phyloP scores from a whole-genome alignment of 2,329 filamentous ascomycete species.

The Pyricularia sp. region DNA sequence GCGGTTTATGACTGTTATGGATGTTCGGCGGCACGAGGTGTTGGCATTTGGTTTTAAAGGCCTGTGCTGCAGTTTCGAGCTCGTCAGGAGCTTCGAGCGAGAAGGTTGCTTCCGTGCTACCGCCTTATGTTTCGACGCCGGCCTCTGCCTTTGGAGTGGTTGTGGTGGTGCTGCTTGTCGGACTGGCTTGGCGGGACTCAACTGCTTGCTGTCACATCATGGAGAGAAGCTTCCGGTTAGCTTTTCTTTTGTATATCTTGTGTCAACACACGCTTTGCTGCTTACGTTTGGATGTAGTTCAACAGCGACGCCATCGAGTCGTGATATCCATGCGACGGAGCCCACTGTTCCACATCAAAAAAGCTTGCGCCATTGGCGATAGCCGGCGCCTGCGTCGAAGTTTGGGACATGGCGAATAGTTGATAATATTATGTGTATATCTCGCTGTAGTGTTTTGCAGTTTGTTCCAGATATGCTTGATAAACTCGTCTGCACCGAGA shows the following conservation, averaged over 20 bases:
- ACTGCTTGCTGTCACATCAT: neutral
- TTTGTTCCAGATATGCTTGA: neutral
- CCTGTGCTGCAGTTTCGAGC: neutral
- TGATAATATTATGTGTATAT: neutral
- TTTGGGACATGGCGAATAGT: neutral
- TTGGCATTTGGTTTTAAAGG: neutral
- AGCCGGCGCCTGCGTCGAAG: neutral
- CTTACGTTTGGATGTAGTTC: slow-evolving; percentile 7
- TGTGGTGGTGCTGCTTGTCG: neutral
- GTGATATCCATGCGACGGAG: slow-evolving; percentile 4
- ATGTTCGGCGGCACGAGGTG: neutral
- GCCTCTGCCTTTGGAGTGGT: neutral
- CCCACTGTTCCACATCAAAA: slow-evolving; percentile 1
- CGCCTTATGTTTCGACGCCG: neutral
- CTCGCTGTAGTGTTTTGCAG: too few relatives aligned
- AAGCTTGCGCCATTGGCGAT: neutral
- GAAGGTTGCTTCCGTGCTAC: neutral
- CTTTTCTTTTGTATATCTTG: too few relatives aligned
- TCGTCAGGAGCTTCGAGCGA: neutral
- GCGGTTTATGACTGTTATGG: neutral
- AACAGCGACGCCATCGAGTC: slow-evolving; percentile 6
- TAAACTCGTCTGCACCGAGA: neutral
- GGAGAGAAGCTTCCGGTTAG: neutral
- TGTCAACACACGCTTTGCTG: neutral
- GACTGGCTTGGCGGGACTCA: neutral